Evolutionary conservation across 2,329 filamentous ascomycete genomes (phyloP), one percentile per base, ranked within the genome.

Genomic region (Lecanicillium sp.): DNA sequence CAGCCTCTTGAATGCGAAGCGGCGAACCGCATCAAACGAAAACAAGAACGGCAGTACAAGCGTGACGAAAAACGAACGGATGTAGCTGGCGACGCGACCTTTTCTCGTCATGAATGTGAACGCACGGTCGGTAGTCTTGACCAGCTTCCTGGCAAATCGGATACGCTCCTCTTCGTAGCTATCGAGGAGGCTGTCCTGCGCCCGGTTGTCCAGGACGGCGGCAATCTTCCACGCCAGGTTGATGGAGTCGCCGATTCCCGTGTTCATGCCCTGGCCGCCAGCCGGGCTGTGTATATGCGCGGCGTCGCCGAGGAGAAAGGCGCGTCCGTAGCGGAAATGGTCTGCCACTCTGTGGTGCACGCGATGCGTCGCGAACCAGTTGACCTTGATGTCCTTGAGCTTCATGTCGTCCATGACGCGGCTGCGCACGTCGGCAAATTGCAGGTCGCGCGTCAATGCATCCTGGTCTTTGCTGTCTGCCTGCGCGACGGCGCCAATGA

Each of bases 241-340:
- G 23, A 63, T 53, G 12, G 61, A 57, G 44, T 67, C 65, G 4
- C 62, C 61, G 3, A 67, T 60, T 2, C 62, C 63, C 1, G 60
- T 64, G 51, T 68, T 68, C 61, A 67, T 63, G 2, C 65, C 65
- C 44, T 67, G 63, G 0, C 64, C 65, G 7, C 65, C 65, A 14
- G 56, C 58, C 0, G 65, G 65, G 15, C 56, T 60, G 47, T 66
- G 63, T 4, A 63, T 59, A 35, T 68, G 65, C 7, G 65, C 65
- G 4, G 65, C 60, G 49, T 68, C 65, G 17, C 65, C 65, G 5
- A 63, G 57, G 2, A 64, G 49, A 9, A 63, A 55, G 1, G 69
- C 60, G 5, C 69, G 64, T 3, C 68, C 65, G 4, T 57, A 1
- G 29, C 42, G 48, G 23, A 50, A 50, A 9, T 17, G 42, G 19